These are phyloP conservation scores for Mychonastes homosphaera DNA, from an alignment of 139 green algal genomes.

Conservation along the genomic window DNA sequence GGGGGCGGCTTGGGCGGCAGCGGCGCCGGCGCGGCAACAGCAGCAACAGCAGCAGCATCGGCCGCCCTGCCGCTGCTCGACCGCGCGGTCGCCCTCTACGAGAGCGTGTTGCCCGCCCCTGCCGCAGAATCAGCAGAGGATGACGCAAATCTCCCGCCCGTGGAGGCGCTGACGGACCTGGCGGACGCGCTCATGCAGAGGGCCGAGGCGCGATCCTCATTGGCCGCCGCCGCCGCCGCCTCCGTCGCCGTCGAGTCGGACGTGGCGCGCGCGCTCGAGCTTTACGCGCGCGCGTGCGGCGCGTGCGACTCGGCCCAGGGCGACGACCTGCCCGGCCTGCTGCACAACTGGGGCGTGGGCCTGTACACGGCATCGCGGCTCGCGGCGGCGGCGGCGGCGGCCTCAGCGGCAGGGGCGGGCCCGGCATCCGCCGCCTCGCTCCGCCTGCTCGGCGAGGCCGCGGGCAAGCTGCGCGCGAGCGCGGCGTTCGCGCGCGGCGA, in stretches of 20 bases:
- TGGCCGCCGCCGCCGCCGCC: not conserved
- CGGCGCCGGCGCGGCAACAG: not conserved
- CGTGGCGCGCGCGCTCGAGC: conserved; percentile 6
- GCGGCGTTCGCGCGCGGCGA: conserved; percentile 43
- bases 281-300: conserved; percentile 20
- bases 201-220: conserved; percentile 27
- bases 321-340: conserved; percentile 51
- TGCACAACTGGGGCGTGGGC: conserved; percentile 68
- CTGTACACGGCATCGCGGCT: conserved; percentile 25
- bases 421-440: conserved; percentile 13
- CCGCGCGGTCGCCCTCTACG: conserved; percentile 29
- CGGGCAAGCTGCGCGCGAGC: conserved; percentile 25
- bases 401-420: not conserved
- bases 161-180: conserved; percentile 46
- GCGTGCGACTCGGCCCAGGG: conserved; percentile 24
- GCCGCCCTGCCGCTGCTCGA: conserved; percentile 15
- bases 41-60: not conserved
- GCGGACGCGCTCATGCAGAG: conserved; percentile 43
- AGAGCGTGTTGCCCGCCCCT: not conserved
- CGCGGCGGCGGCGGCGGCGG: not conserved
- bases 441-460: conserved; percentile 43
- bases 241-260: conserved; percentile 1
- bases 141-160: not conserved
- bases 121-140: conserved; percentile 8
- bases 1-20: not conserved